phyloP scores from a whole-genome alignment of 306 rosid genomes.

The Cucumis melo region DNA sequence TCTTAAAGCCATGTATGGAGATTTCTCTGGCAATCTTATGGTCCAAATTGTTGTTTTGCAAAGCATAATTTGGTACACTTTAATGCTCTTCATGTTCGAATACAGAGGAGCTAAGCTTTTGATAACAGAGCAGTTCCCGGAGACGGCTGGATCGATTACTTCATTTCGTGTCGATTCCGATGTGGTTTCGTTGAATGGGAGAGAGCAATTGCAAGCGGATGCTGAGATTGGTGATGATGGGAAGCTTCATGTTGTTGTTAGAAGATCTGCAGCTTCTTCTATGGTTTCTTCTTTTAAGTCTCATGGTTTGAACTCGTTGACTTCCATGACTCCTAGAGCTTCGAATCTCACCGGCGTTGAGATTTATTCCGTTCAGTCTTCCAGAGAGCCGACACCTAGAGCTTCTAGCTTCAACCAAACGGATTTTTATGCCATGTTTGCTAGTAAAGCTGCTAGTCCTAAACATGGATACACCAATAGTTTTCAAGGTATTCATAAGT shows the following conservation, averaged over 20 bases:
- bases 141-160: slow-evolving; percentile 67
- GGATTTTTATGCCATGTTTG: slow-evolving; percentile 70
- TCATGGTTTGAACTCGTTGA: slow-evolving; percentile 36
- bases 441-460: slow-evolving; percentile 79
- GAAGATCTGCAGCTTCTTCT: slow-evolving; percentile 47
- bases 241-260: slow-evolving; percentile 59
- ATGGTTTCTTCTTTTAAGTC: slow-evolving; percentile 68
- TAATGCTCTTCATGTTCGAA: slow-evolving; percentile 71
- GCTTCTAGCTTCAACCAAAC: slow-evolving; percentile 78
- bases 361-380: slow-evolving; percentile 77
- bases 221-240: slow-evolving; percentile 82
- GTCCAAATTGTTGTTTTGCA: slow-evolving; percentile 80
- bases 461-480: slow-evolving; percentile 55
- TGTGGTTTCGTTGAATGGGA: slow-evolving; percentile 58
- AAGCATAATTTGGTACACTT: slow-evolving; percentile 75
- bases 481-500: slow-evolving; percentile 17
- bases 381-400: slow-evolving; percentile 72
- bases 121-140: slow-evolving; percentile 67
- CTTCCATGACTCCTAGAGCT: slow-evolving; percentile 65
- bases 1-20: slow-evolving; percentile 73
- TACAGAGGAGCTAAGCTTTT: slow-evolving; percentile 70
- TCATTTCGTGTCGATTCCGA: slow-evolving; percentile 67
- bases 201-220: slow-evolving; percentile 55
- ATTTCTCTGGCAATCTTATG: slow-evolving; percentile 55
- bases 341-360: slow-evolving; percentile 77